phyloP scores from a whole-genome alignment of 495 filamentous ascomycete genomes.

The Neurospora pannonica region DNA sequence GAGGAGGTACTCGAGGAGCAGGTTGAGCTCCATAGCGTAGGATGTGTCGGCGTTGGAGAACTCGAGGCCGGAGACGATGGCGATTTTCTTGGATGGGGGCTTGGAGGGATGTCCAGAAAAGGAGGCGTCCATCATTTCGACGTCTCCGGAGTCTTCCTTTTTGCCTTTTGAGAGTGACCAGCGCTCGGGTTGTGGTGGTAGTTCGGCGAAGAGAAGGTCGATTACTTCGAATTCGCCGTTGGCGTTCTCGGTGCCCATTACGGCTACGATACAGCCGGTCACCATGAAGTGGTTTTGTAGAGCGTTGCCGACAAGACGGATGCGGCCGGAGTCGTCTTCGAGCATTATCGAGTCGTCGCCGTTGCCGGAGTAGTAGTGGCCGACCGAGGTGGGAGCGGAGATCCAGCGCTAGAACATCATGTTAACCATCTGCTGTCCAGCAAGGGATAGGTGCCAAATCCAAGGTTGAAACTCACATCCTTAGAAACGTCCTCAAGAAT shows the following conservation, averaged over 20 bases:
- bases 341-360: slow-evolving; percentile 66
- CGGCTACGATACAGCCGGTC: slow-evolving; percentile 85
- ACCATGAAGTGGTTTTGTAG: slow-evolving; percentile 61
- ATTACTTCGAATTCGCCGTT: slow-evolving; percentile 90
- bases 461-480: slow-evolving; percentile 52
- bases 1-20: slow-evolving; percentile 79
- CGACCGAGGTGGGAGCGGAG: slow-evolving; percentile 65
- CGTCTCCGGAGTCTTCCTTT: slow-evolving; percentile 29
- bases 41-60: slow-evolving; percentile 64
- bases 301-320: slow-evolving; percentile 63
- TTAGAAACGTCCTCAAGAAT: slow-evolving; percentile 92
- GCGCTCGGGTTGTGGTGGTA: slow-evolving; percentile 68
- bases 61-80: slow-evolving; percentile 78
- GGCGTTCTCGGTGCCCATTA: slow-evolving; percentile 83
- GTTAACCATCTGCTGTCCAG: background rate
- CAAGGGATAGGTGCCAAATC: background rate
- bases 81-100: slow-evolving; percentile 53
- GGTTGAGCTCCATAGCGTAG: slow-evolving; percentile 60
- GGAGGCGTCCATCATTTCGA: slow-evolving; percentile 34
- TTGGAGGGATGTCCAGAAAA: slow-evolving; percentile 7
- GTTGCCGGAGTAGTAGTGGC: slow-evolving; percentile 60
- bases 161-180: slow-evolving; percentile 49
- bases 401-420: slow-evolving; percentile 59
- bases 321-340: slow-evolving; percentile 92
- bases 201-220: slow-evolving; percentile 76